phyloP scores from a whole-genome alignment of 257 asterid genomes.

The Scutellaria galericulata region DNA sequence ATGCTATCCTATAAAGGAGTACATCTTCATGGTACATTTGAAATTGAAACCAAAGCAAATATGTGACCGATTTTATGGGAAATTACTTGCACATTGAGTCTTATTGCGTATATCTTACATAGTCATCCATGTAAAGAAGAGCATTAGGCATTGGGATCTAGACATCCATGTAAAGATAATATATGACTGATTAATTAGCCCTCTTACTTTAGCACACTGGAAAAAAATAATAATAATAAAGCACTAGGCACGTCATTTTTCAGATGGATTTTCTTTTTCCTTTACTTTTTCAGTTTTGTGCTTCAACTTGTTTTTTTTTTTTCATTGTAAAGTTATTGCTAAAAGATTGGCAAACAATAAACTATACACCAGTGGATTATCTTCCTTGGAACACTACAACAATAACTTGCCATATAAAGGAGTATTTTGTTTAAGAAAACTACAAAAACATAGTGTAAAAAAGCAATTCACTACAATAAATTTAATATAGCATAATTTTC shows the following conservation, averaged over 20 bases:
- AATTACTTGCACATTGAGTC: background rate
- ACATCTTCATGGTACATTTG: background rate
- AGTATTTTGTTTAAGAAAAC: conserved; percentile 1
- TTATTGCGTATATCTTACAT: background rate
- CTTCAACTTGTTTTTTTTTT: too few relatives aligned
- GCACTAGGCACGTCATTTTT: too few relatives aligned
- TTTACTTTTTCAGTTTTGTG: too few relatives aligned
- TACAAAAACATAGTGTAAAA: background rate
- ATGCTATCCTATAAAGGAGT: background rate
- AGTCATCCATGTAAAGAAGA: conserved; percentile 20
- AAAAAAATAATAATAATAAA: too few relatives aligned
- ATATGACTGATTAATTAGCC: too few relatives aligned
- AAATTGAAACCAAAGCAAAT: background rate
- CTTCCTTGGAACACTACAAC: too few relatives aligned
- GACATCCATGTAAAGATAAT: too few relatives aligned
- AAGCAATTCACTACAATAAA: background rate
- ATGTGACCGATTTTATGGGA: background rate
- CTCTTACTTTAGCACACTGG: too few relatives aligned
- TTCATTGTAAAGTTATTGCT: too few relatives aligned
- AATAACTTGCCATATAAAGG: background rate
- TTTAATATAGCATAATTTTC: background rate
- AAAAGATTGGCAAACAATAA: too few relatives aligned
- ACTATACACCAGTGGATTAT: too few relatives aligned
- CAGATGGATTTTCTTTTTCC: too few relatives aligned
- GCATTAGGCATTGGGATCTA: background rate